These are phyloP conservation scores for Echeveria elegans DNA, from an alignment of 164 flowering plant genomes.

Conservation along the genomic window DNA sequence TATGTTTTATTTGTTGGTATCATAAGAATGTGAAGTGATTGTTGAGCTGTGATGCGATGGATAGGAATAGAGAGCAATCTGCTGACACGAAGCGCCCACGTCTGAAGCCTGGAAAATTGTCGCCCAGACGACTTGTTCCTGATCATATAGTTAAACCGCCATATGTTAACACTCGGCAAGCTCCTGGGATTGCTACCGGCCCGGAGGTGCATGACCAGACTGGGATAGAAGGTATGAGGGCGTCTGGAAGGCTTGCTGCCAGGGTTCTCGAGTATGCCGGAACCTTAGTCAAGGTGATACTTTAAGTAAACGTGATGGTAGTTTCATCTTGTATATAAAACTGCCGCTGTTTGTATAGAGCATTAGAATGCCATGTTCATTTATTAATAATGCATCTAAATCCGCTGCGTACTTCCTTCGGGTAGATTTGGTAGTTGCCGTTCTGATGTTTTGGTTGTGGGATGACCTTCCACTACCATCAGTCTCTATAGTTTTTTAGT, in stretches of 20 bases:
- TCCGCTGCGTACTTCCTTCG: not conserved
- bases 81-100: slow-evolving; percentile 35
- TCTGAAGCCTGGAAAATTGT: slow-evolving; percentile 73
- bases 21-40: not conserved
- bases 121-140: slow-evolving; percentile 78
- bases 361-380: not conserved
- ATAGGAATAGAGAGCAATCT: slow-evolving; percentile 30
- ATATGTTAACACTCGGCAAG: slow-evolving; percentile 43
- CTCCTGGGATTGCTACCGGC: slow-evolving; percentile 68
- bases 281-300: slow-evolving; percentile 74
- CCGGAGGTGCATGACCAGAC: slow-evolving; percentile 76
- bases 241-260: slow-evolving; percentile 92
- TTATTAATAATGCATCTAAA: not conserved
- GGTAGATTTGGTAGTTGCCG: not conserved
- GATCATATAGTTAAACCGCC: slow-evolving; percentile 66
- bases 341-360: not conserved
- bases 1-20: not conserved
- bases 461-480: not conserved
- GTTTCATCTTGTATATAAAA: not conserved
- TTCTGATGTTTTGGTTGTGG: not conserved
- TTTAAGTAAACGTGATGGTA: not conserved
- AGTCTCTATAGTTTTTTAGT: not conserved
- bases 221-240: slow-evolving; percentile 88
- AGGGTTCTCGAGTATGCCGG: slow-evolving; percentile 92
- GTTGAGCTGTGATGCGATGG: not conserved